A percentile compares a stretch with the other conserved stretches of the same genome.
phyloP scores from a whole-genome alignment of 768 basidiomycete genomes.

The Daedaleopsis nitida region DNA sequence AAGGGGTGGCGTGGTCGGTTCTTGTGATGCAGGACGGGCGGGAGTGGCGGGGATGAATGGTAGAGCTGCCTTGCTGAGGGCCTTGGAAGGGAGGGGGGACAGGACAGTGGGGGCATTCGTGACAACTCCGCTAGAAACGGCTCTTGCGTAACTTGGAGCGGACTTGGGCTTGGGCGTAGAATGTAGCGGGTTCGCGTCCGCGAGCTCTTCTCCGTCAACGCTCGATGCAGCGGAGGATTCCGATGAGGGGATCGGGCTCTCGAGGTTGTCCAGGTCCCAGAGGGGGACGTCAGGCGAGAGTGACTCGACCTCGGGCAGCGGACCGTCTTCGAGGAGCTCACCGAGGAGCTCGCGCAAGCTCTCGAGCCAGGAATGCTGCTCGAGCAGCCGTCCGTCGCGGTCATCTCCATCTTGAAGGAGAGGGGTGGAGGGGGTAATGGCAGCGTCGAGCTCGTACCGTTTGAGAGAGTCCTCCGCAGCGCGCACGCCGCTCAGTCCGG shows the following conservation, averaged over 20 bases:
- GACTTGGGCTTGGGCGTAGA: constrained; percentile 49
- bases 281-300: constrained; percentile 17
- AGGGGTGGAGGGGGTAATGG: constrained; percentile 20
- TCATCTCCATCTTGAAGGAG: background rate
- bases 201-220: constrained; percentile 48
- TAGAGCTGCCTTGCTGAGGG: constrained; percentile 29
- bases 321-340: constrained; percentile 21
- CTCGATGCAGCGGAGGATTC: constrained; percentile 25
- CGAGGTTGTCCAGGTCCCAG: constrained; percentile 25
- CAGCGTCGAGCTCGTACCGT: constrained; percentile 28
- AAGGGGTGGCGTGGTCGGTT: constrained; percentile 18
- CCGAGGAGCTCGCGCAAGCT: constrained; percentile 44
- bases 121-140: constrained; percentile 32
- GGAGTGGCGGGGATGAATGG: constrained; percentile 27
- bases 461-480: constrained; percentile 24
- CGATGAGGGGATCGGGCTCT: constrained; percentile 15
- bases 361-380: constrained; percentile 45
- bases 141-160: constrained; percentile 34
- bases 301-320: constrained; percentile 18
- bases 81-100: constrained; percentile 29
- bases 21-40: constrained; percentile 3
- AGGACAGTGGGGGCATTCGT: constrained; percentile 16
- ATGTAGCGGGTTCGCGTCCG: constrained; percentile 44
- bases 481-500: constrained; percentile 25
- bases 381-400: constrained; percentile 19